Conservation (phyloP, 73 alveolate genomes). For the Tetrahymena elliotti region DNA sequence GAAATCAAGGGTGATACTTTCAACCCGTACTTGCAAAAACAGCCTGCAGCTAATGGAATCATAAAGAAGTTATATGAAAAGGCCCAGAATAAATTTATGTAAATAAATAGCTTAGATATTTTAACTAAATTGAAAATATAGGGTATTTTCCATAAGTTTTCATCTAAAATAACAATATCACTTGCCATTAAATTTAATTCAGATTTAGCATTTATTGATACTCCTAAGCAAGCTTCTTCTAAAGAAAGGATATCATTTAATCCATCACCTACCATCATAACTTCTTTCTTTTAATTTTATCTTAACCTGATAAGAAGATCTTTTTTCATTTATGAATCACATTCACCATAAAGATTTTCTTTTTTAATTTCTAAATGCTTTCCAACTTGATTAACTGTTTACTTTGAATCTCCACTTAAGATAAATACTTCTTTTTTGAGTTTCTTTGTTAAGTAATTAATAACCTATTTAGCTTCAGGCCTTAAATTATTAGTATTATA, state of each 20-base stretch:
- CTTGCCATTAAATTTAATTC: background rate
- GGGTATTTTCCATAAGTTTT: background rate
- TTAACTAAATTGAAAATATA: background rate
- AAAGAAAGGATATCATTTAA: conserved; percentile 2
- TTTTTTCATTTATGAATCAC: background rate
- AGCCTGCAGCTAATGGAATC: background rate
- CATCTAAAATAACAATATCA: background rate
- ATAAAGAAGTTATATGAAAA: background rate
- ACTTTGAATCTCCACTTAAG: background rate
- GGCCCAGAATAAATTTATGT: background rate
- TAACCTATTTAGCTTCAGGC: background rate
- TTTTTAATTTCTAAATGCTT: background rate
- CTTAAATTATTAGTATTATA: background rate
- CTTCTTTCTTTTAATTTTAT: background rate
- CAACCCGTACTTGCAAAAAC: background rate
- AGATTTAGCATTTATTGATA: conserved; percentile 1
- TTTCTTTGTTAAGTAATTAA: background rate
- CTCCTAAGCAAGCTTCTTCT: conserved; percentile 1
- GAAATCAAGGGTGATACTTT: background rate
- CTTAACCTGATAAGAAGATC: background rate
- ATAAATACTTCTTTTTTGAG: background rate
- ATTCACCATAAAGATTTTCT: conserved; percentile 2
- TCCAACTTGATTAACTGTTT: background rate
- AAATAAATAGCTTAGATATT: background rate
- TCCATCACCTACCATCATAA: conserved; percentile 6